Evolutionary conservation across 1,139 yeast genomes (phyloP).

Genomic region (Lodderomyces margitis): DNA sequence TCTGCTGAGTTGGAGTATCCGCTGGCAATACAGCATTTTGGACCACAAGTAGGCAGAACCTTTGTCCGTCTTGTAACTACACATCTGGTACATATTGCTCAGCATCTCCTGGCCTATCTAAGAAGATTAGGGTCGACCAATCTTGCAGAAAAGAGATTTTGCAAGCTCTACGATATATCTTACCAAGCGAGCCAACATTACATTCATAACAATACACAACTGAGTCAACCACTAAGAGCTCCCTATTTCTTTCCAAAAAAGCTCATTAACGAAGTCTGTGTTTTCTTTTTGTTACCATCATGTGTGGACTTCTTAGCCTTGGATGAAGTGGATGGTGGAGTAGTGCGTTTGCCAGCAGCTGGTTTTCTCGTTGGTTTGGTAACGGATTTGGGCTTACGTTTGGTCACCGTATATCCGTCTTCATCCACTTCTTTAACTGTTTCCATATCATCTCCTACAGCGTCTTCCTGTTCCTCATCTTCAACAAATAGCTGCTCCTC

Average conservation of each 20-base stretch:
- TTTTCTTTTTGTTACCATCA: conserved; percentile 22
- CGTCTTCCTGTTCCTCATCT: conserved; percentile 9
- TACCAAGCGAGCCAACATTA: too few relatives aligned
- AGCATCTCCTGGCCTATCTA: too few relatives aligned
- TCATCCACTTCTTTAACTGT: conserved; percentile 31
- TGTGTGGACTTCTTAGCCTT: conserved; percentile 14
- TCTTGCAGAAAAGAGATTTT: too few relatives aligned
- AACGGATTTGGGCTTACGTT: conserved; percentile 21
- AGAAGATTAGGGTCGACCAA: too few relatives aligned
- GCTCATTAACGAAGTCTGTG: conserved; percentile 39
- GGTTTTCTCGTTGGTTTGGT: conserved; percentile 16
- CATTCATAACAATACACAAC: too few relatives aligned
- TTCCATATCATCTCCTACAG: conserved; percentile 12
- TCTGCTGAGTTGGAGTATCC: too few relatives aligned
- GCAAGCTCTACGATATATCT: too few relatives aligned
- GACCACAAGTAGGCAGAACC: too few relatives aligned
- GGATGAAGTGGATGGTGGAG: conserved; percentile 7
- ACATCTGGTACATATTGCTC: too few relatives aligned
- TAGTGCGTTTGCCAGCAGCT: neutral
- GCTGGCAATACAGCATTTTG: too few relatives aligned
- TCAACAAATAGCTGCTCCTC: conserved; percentile 13
- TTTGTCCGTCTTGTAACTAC: too few relatives aligned
- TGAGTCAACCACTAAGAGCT: neutral
- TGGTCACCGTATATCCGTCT: conserved; percentile 40
- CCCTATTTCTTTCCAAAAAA: conserved; percentile 31